Evolutionary conservation across 805 yeast species (phyloP), one percentile per base, ranked within the genome.

Genomic region (Schwanniomyces polymorphus): DNA sequence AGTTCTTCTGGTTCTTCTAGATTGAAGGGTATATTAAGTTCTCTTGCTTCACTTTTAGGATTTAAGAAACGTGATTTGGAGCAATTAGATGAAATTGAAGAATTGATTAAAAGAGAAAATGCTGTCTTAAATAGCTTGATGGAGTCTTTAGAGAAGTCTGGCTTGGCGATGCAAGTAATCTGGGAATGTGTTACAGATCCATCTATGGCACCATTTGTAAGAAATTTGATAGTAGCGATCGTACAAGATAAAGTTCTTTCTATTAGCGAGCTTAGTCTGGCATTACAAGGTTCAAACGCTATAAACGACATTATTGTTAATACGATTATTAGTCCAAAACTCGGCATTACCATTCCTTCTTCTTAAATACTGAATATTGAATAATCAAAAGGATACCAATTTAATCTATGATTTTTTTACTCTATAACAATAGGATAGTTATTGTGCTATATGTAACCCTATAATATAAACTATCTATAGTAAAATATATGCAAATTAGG

Each of bases 81-180:
- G 2, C 21, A 7, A 14, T 8, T 14, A 4, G 52, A 50, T 18
- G 28, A 41, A 2, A 39, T 41, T 16, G 44, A 27, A 3, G 47
- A 34, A 7, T 25, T 45, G 14, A 41, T 46, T 14, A 55, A 53
- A 42, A 50, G 59, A 47, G 59, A 58, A 11, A 49, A 56, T 34
- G 52, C 47, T 27, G 48, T 64, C 10, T 45, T 65, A 10, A 45
- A 58, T 39, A 57, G 63, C 33, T 48, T 64, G 12, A 49, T 62
- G 42, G 65, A 63, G 14, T 61, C 67, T 10, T 59, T 65, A 46
- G 64, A 51, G 6, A 50, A 55, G 27, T 63, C 68, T 4, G 70
- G 70, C 1, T 56, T 65, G 45, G 70, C 60, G 5, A 48, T 59
- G 52, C 61, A 58, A 44, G 60, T 65, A 10, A 62, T 65, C 35